Conservation (phyloP, 208 protist genomes). For the Borovskyia barvae region DNA sequence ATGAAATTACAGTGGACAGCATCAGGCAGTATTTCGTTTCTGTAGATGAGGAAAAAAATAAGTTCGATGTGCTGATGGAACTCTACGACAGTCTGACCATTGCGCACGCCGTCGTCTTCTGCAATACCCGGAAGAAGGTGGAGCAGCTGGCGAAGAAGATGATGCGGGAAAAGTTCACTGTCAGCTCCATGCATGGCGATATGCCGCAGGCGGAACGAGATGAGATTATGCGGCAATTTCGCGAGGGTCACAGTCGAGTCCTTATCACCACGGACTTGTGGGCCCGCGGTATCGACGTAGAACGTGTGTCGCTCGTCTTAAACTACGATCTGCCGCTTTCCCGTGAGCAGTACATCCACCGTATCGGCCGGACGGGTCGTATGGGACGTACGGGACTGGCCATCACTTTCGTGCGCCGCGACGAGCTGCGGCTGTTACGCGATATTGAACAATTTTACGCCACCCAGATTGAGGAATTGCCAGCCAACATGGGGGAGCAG, state of each 20-base stretch:
- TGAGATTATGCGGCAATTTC: constrained; percentile 97
- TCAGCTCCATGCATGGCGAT: constrained; percentile 96
- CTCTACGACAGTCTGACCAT: constrained; percentile 99
- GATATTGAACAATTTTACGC: constrained; percentile 98
- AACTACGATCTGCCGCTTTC: constrained; percentile 98
- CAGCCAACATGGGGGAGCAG: constrained; percentile 73
- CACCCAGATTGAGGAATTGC: constrained; percentile 96
- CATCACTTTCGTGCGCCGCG: constrained; percentile 98
- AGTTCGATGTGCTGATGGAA: constrained; percentile 99
- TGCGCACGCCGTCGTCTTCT: constrained; percentile 99
- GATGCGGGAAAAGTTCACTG: constrained; percentile 94
- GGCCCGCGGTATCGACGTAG: constrained; percentile 96
- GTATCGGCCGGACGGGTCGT: constrained; percentile 96
- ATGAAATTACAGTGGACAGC: constrained; percentile 98
- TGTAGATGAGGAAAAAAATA: constrained; percentile 98
- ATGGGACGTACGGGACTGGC: constrained; percentile 98
- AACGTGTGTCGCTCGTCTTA: constrained; percentile 97
- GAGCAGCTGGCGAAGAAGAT: constrained; percentile 98
- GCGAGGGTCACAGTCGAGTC: constrained; percentile 95
- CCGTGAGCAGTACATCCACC: constrained; percentile 93
- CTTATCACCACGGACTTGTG: constrained; percentile 99
- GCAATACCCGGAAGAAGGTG: constrained; percentile 99
- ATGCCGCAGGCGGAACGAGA: constrained; percentile 98
- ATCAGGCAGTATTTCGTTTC: constrained; percentile 98
- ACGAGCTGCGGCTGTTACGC: constrained; percentile 89